Conservation (phyloP, 768 basidiomycete species). For the Suillus sp. region DNA sequence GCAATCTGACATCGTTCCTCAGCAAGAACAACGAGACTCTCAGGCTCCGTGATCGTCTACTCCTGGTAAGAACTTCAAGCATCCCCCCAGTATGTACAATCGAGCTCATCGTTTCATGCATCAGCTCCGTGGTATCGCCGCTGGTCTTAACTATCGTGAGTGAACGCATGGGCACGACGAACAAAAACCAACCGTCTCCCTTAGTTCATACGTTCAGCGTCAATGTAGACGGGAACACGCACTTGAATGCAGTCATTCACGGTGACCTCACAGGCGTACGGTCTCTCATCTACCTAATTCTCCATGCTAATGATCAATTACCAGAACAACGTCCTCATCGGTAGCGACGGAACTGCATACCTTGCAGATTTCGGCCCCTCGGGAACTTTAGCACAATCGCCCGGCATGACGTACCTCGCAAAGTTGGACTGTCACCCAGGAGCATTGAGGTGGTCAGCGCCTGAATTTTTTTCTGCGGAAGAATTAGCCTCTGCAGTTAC, state of each 20-base stretch:
- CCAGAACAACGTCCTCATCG: constrained; percentile 33
- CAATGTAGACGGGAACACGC: neutral
- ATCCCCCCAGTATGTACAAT: neutral
- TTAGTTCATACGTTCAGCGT: neutral
- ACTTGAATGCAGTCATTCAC: neutral
- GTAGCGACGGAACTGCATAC: constrained; percentile 37
- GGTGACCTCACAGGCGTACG: constrained; percentile 16
- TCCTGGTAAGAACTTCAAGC: constrained; percentile 17
- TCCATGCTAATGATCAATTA: neutral
- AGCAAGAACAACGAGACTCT: constrained; percentile 12
- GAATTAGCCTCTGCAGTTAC: neutral
- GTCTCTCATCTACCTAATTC: neutral
- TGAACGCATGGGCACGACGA: neutral
- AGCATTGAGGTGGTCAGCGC: constrained; percentile 46
- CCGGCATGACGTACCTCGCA: constrained; percentile 20
- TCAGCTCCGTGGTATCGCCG: neutral
- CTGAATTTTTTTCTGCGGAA: constrained; percentile 32
- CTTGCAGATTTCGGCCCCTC: constrained; percentile 50
- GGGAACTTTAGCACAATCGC: constrained; percentile 37
- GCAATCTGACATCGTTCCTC: constrained; percentile 18
- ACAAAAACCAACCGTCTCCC: neutral
- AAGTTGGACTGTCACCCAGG: constrained; percentile 12
- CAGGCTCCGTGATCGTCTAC: constrained; percentile 12
- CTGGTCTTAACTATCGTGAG: constrained; percentile 7
- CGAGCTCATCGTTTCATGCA: neutral